Base-by-base conservation (phyloP, 495 filamentous ascomycete genomes). In the Chaetomidium leptoderma region DNA sequence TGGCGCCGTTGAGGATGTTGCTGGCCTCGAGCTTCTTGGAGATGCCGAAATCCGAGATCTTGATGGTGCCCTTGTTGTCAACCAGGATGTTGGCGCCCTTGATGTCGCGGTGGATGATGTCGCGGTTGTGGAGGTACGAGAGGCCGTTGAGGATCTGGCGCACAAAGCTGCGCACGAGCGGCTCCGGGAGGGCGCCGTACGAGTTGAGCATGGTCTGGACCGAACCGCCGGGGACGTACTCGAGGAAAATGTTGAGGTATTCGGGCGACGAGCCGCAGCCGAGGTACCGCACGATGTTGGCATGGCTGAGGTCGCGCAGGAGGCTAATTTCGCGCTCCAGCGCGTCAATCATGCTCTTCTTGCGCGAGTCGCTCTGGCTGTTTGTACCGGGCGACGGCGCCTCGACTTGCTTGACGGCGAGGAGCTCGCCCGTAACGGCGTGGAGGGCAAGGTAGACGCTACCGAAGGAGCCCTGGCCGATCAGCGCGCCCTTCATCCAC, bases 41-140 rank as follows among this genome's bases (percentile, higher is more conserved):
- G 70, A 99, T 97, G 72, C 93, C 93, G 64, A 99, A 99, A 78
- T 99, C 93, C 19, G 92, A 97, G 53, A 99, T 99, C 74, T 99
- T 99, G 78, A 99, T 95, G 42, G 90, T 91, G 40, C 93, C 93
- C 70, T 97, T 97, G 78, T 97, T 97, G 74, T 99, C 93, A 48
- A 99, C 93, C 21, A 99, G 87, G 61, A 99, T 92, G 69, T 99
- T 99, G 68, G 92, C 92, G 50, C 92, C 92, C 75, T 97, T 97
- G 80, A 97, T 97, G 73, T 99, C 93, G 53, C 93, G 88, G 71
- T 99, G 93, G 66, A 99, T 97, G 71, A 99, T 97, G 65, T 96
- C 92, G 53, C 86, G 83, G 70, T 87, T 89, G 70, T 99, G 93
- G 19, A 99, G 83, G 71, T 97, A 99, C 19, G 88, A 90, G n/a